Percentiles rank a stretch among this genome's conserved stretches.
Conservation (phyloP, 2,329 filamentous ascomycete species). For the Aspergillus aculeatinus region DNA sequence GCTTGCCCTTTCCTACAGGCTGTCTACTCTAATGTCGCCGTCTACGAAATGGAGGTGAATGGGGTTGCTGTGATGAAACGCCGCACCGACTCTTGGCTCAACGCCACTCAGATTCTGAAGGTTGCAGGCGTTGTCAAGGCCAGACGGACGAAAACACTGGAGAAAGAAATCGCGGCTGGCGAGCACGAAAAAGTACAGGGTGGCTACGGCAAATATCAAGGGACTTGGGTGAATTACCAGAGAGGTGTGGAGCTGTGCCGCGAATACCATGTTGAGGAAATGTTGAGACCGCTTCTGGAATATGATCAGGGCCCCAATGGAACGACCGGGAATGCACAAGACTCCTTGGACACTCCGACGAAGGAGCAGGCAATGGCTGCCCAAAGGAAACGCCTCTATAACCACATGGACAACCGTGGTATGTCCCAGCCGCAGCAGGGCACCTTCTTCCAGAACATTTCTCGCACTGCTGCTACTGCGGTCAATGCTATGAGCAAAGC, state of each 20-base stretch:
- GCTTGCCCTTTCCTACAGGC: conserved; percentile 52
- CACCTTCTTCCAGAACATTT: conserved; percentile 97
- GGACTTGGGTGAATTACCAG: conserved; percentile 96
- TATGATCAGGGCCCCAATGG: conserved; percentile 51
- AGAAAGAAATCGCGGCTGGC: conserved; percentile 95
- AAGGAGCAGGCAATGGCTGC: conserved; percentile 99
- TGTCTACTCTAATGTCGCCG: conserved; percentile 90
- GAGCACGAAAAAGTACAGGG: conserved; percentile 98
- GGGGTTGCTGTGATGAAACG: conserved; percentile 92
- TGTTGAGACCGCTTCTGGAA: conserved; percentile 49
- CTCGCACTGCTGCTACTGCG: conserved; percentile 84
- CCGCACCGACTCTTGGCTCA: conserved; percentile 91
- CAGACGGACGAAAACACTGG: conserved; percentile 93
- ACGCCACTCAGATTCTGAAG: conserved; percentile 97
- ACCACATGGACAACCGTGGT: conserved; percentile 66
- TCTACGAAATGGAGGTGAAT: conserved; percentile 99
- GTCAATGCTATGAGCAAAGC: conserved; percentile 97
- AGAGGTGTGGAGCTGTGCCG: conserved; percentile 89
- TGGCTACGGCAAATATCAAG: conserved; percentile 98
- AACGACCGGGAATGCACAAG: conserved; percentile 68
- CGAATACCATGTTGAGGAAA: conserved; percentile 58
- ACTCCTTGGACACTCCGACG: conserved; percentile 86
- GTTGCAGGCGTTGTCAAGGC: conserved; percentile 97
- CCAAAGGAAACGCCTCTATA: conserved; percentile 89
- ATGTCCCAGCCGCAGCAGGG: conserved; percentile 66